Evolutionary conservation across 1,139 yeast genomes (phyloP).

Genomic region (Zygoascus hellenicus): DNA sequence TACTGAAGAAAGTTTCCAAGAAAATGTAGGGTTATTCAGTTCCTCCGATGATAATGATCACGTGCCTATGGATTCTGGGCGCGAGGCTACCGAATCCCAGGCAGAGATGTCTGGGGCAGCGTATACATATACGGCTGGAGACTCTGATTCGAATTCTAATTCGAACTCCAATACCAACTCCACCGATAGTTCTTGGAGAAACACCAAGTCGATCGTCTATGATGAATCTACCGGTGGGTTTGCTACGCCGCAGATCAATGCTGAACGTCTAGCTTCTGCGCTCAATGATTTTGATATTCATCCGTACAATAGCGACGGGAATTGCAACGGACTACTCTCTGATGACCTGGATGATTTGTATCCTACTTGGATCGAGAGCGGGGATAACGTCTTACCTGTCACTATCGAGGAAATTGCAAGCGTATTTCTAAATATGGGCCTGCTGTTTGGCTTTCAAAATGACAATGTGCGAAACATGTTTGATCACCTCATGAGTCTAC

Average conservation of each 20-base stretch:
- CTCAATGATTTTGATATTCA: constrained; percentile 3
- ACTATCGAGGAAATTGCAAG: constrained; percentile 51
- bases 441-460: constrained; percentile 68
- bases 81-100: no score
- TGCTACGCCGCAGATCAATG: constrained; percentile 5
- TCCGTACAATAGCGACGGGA: not conserved
- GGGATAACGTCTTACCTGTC: constrained; percentile 37
- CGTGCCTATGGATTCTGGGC: not conserved
- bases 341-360: constrained; percentile 5
- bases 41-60: not conserved
- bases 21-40: no score
- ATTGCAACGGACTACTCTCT: not conserved
- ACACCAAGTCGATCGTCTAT: not conserved
- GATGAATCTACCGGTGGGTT: constrained; percentile 7
- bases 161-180: not conserved
- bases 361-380: constrained; percentile 49
- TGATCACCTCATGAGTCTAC: constrained; percentile 68
- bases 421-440: constrained; percentile 55
- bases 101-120: no score
- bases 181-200: not conserved
- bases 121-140: no score
- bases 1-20: no score
- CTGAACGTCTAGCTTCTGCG: constrained; percentile 6
- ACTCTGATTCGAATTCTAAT: no score
- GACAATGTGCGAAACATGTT: constrained; percentile 71